Evolutionary conservation across 495 filamentous ascomycete species (phyloP), one percentile per base, ranked within the genome.

Genomic region (Glutinoglossum americanum): DNA sequence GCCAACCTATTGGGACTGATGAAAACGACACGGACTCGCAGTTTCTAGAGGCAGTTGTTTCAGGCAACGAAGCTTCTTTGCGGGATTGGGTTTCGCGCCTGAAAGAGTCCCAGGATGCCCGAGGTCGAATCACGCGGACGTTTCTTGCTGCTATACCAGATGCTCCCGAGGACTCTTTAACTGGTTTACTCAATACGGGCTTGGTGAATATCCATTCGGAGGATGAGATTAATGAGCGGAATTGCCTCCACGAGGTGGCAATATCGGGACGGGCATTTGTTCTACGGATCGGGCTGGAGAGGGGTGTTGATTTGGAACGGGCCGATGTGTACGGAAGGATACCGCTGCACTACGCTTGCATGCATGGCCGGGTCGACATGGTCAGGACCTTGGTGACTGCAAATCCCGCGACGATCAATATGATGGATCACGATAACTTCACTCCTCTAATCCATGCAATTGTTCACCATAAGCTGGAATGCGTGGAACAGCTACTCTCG

Each of bases 211-310:
- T 96, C 10, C 83, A 84, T 59, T 85, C 84, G 0, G 84, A 90
- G 62, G 93, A 98, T 64, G 89, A 97, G 63, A 96, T 98, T 64
- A 98, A 97, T 65, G 89, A 95, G 64, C 77, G 92, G 35, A 97
- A 95, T 64, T 94, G 89, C 64, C 74, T 98, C 41, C 92, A 98
- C 60, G 89, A 97, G 69, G 88, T 92, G 5, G 81, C 89, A 9
- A 94, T 96, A 17, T 90, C 89, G 55, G 89, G 87, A 7, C 85
- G 85, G 61, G 66, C 76, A 5, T 80, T 83, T 60, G 83, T 95
- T 45, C 72, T 97, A 56, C 71, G 79, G 41, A 79, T 82, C 39
- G 89, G 85, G 7, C 73, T 97, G 28, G 66, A 74, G 7, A 75
- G 73, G 17, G 77, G 74, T 1, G 83, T 97, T 10, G 81, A 89